phyloP scores from a whole-genome alignment of 1,139 yeast species.

The Kluyveromyces marxianus region DNA sequence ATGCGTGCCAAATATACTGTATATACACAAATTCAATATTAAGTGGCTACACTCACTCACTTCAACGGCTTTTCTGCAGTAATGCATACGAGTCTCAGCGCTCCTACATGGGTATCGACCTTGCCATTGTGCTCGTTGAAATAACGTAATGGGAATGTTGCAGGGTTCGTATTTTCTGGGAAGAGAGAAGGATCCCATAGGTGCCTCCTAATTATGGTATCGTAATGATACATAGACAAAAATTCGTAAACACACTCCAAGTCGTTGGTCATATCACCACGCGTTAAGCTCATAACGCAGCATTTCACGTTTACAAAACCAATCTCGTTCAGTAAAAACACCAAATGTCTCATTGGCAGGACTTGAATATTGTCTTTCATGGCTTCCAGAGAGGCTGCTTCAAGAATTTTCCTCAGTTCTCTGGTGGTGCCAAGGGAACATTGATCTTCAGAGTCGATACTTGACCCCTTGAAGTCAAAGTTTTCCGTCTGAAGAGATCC shows the following conservation, averaged over 20 bases:
- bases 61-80: conserved; percentile 26
- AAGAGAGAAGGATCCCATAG: conserved; percentile 13
- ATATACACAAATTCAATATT: neutral
- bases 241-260: conserved; percentile 28
- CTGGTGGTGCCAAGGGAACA: conserved; percentile 15
- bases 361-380: conserved; percentile 24
- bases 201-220: conserved; percentile 17
- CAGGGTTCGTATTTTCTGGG: conserved; percentile 16
- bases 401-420: conserved; percentile 21
- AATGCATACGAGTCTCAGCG: conserved; percentile 18
- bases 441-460: conserved; percentile 12
- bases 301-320: conserved; percentile 27
- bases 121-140: conserved; percentile 25
- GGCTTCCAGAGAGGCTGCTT: conserved; percentile 22
- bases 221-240: conserved; percentile 18
- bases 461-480: conserved; percentile 21
- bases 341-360: conserved; percentile 24
- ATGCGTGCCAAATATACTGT: neutral
- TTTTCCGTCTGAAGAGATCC: conserved; percentile 24
- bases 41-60: neutral
- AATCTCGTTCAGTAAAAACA: conserved; percentile 20
- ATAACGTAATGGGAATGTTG: conserved; percentile 19
- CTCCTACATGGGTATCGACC: conserved; percentile 24
- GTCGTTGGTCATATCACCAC: conserved; percentile 24
- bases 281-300: conserved; percentile 21